Evolutionary conservation across 768 basidiomycete species (phyloP).

Genomic region (Podaxis sp.): DNA sequence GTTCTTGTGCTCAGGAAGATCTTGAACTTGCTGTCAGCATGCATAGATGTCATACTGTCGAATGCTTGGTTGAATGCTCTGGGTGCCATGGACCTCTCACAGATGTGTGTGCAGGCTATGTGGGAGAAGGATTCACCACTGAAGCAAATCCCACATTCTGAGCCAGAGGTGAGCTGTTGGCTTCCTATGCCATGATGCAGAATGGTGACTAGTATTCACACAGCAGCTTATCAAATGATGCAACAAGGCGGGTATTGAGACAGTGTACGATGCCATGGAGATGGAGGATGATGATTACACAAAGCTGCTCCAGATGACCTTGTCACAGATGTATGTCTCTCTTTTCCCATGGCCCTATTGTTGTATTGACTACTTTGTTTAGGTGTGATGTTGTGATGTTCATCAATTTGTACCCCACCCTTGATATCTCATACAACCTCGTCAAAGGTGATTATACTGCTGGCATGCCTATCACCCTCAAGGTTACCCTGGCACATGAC

Average conservation of each 20-base stretch:
- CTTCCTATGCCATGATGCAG: not conserved
- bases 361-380: conserved; percentile 1
- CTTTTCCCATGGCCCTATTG: not conserved
- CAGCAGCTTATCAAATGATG: conserved; percentile 78
- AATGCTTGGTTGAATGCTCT: conserved; percentile 94
- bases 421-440: conserved; percentile 88
- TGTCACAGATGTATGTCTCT: conserved; percentile 72
- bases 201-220: not conserved
- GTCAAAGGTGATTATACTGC: conserved; percentile 86
- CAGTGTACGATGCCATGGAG: conserved; percentile 98
- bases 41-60: conserved; percentile 97
- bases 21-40: conserved; percentile 87
- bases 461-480: conserved; percentile 77
- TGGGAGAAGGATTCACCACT: conserved; percentile 97
- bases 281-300: conserved; percentile 92
- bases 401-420: conserved; percentile 96
- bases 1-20: conserved; percentile 85
- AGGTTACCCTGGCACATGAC: conserved; percentile 79
- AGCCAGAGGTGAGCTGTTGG: conserved; percentile 62
- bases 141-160: conserved; percentile 97
- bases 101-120: conserved; percentile 98
- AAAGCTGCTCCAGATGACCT: conserved; percentile 78
- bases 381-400: conserved; percentile 95
- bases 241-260: conserved; percentile 76
- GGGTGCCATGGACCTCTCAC: conserved; percentile 96